Evolutionary conservation across 495 filamentous ascomycete genomes (phyloP).

Genomic region (Penicillium odoratum): DNA sequence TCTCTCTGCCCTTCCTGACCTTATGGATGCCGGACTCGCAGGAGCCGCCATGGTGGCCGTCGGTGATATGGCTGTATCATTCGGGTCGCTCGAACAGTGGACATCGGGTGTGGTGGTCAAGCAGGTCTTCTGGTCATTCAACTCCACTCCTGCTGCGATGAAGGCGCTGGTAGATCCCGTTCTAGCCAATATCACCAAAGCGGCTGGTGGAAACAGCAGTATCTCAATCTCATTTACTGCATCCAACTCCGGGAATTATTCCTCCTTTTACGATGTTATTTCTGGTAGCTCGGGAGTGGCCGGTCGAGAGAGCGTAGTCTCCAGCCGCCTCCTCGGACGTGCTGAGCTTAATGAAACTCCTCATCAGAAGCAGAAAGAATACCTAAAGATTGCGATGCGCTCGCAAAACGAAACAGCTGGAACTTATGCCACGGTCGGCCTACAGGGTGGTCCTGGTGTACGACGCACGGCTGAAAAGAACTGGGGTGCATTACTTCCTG

Average conservation of each 20-base stretch:
- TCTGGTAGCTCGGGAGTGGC: background rate
- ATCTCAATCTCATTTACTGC: background rate
- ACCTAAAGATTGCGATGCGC: background rate
- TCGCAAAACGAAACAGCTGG: background rate
- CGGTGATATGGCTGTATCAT: background rate
- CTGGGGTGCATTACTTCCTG: background rate
- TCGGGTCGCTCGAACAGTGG: background rate
- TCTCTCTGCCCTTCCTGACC: conserved; percentile 40
- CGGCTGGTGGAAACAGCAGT: background rate
- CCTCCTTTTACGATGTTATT: background rate
- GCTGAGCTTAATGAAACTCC: conserved; percentile 21
- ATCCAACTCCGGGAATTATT: conserved; percentile 7
- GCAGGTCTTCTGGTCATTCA: conserved; percentile 7
- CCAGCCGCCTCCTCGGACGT: conserved; percentile 25
- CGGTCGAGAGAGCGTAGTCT: conserved; percentile 15
- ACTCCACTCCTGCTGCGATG: conserved; percentile 15
- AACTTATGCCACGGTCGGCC: background rate
- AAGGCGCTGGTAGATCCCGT: conserved; percentile 8
- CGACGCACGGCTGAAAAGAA: background rate
- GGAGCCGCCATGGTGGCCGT: conserved; percentile 11
- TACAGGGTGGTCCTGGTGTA: background rate
- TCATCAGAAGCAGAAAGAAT: background rate
- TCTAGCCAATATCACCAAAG: background rate
- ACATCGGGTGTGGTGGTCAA: conserved; percentile 3
- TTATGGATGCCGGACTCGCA: conserved; percentile 30